Percentiles rank a stretch among this genome's conserved stretches.
phyloP scores from a whole-genome alignment of 2,329 filamentous ascomycete genomes.

The Parastagonospora avenae region DNA sequence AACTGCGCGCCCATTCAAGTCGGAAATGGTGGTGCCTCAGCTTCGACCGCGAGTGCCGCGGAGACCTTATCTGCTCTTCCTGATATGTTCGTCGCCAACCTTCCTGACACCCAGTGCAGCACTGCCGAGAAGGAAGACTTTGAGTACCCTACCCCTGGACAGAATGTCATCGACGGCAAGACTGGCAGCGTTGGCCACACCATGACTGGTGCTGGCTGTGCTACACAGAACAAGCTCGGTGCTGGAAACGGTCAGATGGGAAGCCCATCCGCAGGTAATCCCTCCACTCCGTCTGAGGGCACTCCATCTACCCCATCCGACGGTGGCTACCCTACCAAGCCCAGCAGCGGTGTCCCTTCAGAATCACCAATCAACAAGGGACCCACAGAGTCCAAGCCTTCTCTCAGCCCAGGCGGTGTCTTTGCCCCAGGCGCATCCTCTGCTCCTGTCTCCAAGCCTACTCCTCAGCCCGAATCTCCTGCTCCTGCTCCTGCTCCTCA shows the following conservation, averaged over 20 bases:
- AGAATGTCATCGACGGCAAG: slow-evolving; percentile 51
- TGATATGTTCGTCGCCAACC: slow-evolving; percentile 76
- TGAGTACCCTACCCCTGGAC: slow-evolving; percentile 71
- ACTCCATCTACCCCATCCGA: slow-evolving; percentile 1
- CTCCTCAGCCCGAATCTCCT: slow-evolving; percentile 15
- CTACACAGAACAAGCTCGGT: slow-evolving; percentile 32
- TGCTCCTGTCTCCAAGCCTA: slow-evolving; percentile 13
- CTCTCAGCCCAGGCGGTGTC: slow-evolving; percentile 24
- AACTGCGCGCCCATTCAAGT: slow-evolving; percentile 83
- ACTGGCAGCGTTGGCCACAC: slow-evolving; percentile 37
- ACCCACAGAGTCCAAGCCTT: slow-evolving; percentile 6
- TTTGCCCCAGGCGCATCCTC: slow-evolving; percentile 42
- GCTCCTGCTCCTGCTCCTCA: slow-evolving; percentile 8
- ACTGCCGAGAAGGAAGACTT: slow-evolving; percentile 60
- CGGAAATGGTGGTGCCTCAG: slow-evolving; percentile 53
- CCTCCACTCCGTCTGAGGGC: slow-evolving; percentile 1
- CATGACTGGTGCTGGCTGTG: slow-evolving; percentile 35
- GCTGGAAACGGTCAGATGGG: slow-evolving; percentile 38
- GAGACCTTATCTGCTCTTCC: slow-evolving; percentile 64
- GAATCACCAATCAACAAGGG: slow-evolving; percentile 3
- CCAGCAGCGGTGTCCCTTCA: slow-evolving; percentile 6
- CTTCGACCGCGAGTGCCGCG: slow-evolving; percentile 14
- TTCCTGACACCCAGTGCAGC: slow-evolving; percentile 59
- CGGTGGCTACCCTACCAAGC: slow-evolving; percentile 5
- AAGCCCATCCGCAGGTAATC: slow-evolving; percentile 19